Evolutionary conservation across 2,329 filamentous ascomycete genomes (phyloP), one percentile per base, ranked within the genome.

Genomic region (Hansfordia pulvinata): DNA sequence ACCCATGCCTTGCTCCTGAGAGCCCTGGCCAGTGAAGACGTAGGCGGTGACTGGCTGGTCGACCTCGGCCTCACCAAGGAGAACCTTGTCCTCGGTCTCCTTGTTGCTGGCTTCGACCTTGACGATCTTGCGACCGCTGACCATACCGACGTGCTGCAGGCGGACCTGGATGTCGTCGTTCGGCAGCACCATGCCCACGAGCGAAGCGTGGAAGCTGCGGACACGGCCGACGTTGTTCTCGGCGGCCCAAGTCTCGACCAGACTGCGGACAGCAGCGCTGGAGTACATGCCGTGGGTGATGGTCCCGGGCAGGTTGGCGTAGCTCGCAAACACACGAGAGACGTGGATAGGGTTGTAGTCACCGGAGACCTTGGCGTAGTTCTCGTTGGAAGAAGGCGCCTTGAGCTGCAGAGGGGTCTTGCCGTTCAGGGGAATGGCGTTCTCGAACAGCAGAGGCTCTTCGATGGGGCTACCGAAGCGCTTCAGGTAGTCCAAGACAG

Each of bases 231-330:
- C 77, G 50, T 98, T 90, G 66, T 98, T 98, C 62, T 98, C 92
- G 1, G 88, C 90, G 27, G 92, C 90, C 90, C 90, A 98, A 0
- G 85, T 98, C 65, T 98, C 90, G 6, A 98, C 86, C 28, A 98
- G 64, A 49, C 85, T 93, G 44, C 92, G 79, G 16, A 98, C 90
- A 19, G 90, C 83, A 38, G 90, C 90, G 54, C 88, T 96, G 2
- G 88, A 92, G 66, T 96, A 98, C 90, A 98, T 98, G 50, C 90
- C 90, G 50, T 98, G 90, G 2, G 90, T 98, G 47, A 98, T 98
- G 23, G 90, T 98, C 26, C 90, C 92, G 2, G 86, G 86, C 10
- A 98, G 68, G 52, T 86, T 90, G 50, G 90, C 92, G 45, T 96
- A 98, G 57, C 75, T 84, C 17, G 90, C 82, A 59, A 98, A 98